phyloP scores from a whole-genome alignment of 129 eudicot genomes.

The Flaveria ramosissima region DNA sequence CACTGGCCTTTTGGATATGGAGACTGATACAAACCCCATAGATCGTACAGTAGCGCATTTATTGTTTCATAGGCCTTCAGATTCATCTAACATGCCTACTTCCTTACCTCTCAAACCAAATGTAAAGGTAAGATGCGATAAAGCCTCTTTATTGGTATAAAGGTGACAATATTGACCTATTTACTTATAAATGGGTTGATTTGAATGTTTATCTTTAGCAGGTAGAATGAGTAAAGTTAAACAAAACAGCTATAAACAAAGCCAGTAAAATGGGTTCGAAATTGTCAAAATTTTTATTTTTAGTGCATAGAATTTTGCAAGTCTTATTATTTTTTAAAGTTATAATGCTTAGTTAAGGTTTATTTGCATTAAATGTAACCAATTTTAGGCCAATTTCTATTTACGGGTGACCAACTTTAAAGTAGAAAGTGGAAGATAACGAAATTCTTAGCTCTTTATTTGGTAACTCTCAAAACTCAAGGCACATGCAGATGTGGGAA shows the following conservation, averaged over 20 bases:
- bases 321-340: neutral
- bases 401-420: neutral
- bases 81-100: constrained; percentile 46
- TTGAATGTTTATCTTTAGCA: neutral
- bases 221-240: neutral
- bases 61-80: constrained; percentile 87
- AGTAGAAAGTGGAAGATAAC: constrained; percentile 9
- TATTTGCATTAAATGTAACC: neutral
- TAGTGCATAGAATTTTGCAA: neutral
- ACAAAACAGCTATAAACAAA: neutral
- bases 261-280: neutral
- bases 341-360: neutral
- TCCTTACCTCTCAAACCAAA: constrained; percentile 41
- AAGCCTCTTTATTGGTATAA: neutral
- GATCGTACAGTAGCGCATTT: constrained; percentile 94
- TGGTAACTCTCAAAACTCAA: neutral
- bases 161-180: neutral
- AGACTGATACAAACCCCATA: constrained; percentile 87
- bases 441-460: neutral
- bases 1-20: constrained; percentile 70
- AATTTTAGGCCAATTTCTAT: constrained; percentile 1
- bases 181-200: neutral
- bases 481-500: neutral
- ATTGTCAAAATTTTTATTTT: neutral
- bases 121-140: constrained; percentile 29